These are phyloP conservation scores for Aphanomyces euteiches DNA, from an alignment of 352 stramenopile species.

Conservation along the genomic window DNA sequence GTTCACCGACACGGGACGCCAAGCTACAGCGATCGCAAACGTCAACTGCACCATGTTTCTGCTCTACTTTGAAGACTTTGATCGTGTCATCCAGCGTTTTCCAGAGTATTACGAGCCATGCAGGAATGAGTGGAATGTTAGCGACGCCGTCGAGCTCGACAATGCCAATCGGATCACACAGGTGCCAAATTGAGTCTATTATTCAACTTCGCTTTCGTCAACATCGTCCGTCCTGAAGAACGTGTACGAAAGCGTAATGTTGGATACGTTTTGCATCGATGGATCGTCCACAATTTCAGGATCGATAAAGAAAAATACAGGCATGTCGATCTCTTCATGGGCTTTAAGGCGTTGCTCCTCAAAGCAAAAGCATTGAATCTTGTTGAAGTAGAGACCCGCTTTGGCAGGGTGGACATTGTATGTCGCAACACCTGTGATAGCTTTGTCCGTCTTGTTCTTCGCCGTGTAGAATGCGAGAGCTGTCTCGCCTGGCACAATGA, in stretches of 20 bases:
- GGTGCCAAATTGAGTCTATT: not conserved
- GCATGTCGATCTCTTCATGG: slow-evolving; percentile 98
- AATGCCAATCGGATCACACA: not conserved
- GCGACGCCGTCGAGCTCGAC: not conserved
- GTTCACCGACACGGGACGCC: slow-evolving; percentile 7
- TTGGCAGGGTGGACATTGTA: slow-evolving; percentile 99
- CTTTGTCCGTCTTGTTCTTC: slow-evolving; percentile 95
- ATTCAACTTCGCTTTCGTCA: slow-evolving; percentile 84
- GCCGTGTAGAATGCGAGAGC: slow-evolving; percentile 98
- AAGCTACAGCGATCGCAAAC: slow-evolving; percentile 23
- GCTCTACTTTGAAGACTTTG: slow-evolving; percentile 23
- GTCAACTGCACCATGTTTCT: slow-evolving; percentile 23
- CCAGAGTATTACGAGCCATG: slow-evolving; percentile 19
- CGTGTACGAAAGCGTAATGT: slow-evolving; percentile 98
- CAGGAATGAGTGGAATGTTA: slow-evolving; percentile 2
- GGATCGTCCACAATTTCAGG: slow-evolving; percentile 97
- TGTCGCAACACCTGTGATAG: slow-evolving; percentile 98
- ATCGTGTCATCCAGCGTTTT: slow-evolving; percentile 11
- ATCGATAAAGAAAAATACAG: slow-evolving; percentile 99
- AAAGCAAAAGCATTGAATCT: slow-evolving; percentile 99
- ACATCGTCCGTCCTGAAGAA: slow-evolving; percentile 97
- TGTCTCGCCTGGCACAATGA: slow-evolving; percentile 95
- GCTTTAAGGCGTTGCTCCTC: slow-evolving; percentile 97
- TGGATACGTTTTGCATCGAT: slow-evolving; percentile 93
- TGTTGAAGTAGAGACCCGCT: slow-evolving; percentile 98